These are phyloP conservation scores for Amoebophrya sp. DNA, from an alignment of 169 alveolate species.

Conservation along the genomic window DNA sequence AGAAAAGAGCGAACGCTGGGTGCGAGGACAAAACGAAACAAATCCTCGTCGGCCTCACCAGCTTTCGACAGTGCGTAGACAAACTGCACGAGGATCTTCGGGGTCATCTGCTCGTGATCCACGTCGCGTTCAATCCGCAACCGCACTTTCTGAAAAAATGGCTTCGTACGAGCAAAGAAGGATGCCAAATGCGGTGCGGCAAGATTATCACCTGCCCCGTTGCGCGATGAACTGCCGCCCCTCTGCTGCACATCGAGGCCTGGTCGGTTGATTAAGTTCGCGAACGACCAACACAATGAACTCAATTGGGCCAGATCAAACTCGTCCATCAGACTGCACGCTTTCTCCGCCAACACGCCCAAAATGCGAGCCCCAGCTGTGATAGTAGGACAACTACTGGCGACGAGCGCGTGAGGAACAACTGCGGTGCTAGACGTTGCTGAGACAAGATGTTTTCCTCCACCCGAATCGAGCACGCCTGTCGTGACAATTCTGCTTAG, in stretches of 20 bases:
- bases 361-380: neutral
- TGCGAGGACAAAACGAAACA: neutral
- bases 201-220: neutral
- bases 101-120: neutral
- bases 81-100: slow-evolving; percentile 6
- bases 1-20: neutral
- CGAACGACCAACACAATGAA: neutral
- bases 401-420: neutral
- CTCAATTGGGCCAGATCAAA: neutral
- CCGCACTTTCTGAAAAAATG: neutral
- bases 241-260: neutral
- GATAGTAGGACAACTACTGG: too few relatives aligned
- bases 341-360: neutral
- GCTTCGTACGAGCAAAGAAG: too few relatives aligned
- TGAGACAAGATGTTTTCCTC: neutral
- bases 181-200: too few relatives aligned
- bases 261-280: neutral
- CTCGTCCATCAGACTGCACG: neutral
- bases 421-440: neutral
- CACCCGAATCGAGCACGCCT: neutral
- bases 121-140: neutral
- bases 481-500: neutral
- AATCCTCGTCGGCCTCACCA: neutral
- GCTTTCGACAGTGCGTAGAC: neutral
- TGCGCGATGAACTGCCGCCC: neutral